These are phyloP conservation scores for Ceratocystis huliohia DNA, from an alignment of 2,329 filamentous ascomycete genomes.

Conservation along the genomic window DNA sequence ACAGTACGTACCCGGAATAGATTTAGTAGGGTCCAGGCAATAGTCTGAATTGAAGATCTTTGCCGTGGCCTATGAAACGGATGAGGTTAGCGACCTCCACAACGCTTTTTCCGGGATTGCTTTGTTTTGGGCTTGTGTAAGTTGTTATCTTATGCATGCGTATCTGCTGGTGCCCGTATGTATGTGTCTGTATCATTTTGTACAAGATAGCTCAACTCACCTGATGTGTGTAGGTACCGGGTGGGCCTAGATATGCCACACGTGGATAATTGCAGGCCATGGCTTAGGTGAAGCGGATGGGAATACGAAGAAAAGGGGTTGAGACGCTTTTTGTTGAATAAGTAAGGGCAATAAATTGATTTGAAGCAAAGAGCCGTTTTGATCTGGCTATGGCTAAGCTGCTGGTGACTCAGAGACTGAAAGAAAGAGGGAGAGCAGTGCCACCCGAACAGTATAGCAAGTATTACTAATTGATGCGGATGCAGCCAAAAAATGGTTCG, in stretches of 20 bases:
- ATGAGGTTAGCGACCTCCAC: not conserved
- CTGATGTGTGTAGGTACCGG: slow-evolving; percentile 41
- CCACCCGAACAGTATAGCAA: too few relatives aligned
- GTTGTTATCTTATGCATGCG: slow-evolving; percentile 19
- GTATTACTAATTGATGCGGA: too few relatives aligned
- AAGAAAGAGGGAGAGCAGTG: too few relatives aligned
- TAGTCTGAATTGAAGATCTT: slow-evolving; percentile 39
- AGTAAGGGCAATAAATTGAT: not conserved
- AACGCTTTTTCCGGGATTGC: not conserved
- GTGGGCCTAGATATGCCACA: slow-evolving; percentile 39
- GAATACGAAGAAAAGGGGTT: not conserved
- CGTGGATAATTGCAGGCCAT: slow-evolving; percentile 26
- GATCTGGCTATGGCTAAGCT: too few relatives aligned
- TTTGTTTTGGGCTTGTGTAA: not conserved
- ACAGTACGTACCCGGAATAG: slow-evolving; percentile 35
- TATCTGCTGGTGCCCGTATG: slow-evolving; percentile 14
- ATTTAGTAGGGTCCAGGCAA: slow-evolving; percentile 38
- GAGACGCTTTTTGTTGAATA: not conserved
- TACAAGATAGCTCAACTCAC: slow-evolving; percentile 26
- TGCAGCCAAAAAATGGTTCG: too few relatives aligned
- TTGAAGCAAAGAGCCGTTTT: too few relatives aligned
- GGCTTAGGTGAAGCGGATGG: slow-evolving; percentile 23
- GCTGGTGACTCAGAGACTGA: too few relatives aligned
- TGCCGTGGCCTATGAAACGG: slow-evolving; percentile 31
- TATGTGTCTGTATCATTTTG: not conserved